These are phyloP conservation scores for Combretum micranthum DNA, from an alignment of 345 rosid species.

Conservation along the genomic window DNA sequence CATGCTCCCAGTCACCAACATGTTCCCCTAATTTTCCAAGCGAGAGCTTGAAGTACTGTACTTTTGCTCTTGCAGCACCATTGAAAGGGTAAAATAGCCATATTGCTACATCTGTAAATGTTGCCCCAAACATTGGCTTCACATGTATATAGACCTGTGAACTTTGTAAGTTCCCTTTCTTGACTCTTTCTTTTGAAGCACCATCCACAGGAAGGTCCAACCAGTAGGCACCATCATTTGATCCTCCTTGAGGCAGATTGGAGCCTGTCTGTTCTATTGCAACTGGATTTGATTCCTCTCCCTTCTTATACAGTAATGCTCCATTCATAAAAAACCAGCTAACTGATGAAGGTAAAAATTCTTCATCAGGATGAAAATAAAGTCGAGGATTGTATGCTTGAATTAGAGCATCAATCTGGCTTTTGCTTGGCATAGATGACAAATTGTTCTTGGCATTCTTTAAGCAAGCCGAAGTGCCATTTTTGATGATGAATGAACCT, in stretches of 20 bases:
- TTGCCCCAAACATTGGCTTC: constrained; percentile 17
- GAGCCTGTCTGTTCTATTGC: constrained; percentile 8
- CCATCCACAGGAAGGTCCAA: constrained; percentile 18
- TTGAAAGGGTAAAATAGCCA: constrained; percentile 24
- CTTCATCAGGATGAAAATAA: constrained; percentile 20
- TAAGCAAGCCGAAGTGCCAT: constrained; percentile 11
- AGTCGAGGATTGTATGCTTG: constrained; percentile 10
- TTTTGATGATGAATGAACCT: constrained; percentile 14
- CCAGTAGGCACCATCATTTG: constrained; percentile 14
- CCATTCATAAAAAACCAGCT: constrained; percentile 19
- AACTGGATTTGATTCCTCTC: constrained; percentile 15
- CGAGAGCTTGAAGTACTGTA: constrained; percentile 4
- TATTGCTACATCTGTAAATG: constrained; percentile 13
- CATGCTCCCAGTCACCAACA: constrained; percentile 25
- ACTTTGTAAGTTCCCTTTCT: constrained; percentile 14
- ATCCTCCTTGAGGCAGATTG: constrained; percentile 21
- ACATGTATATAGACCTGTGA: constrained; percentile 13
- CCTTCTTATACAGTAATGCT: constrained; percentile 13
- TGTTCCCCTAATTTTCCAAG: constrained; percentile 15
- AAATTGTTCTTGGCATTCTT: constrained; percentile 8
- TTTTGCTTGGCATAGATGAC: constrained; percentile 12
- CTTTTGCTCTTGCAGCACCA: constrained; percentile 18
- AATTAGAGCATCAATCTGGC: constrained; percentile 12
- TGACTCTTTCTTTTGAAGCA: constrained; percentile 12
- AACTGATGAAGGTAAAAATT: constrained; percentile 15